A percentile compares a stretch with the other conserved stretches of the same genome.
phyloP scores from a whole-genome alignment of 2,329 filamentous ascomycete genomes.

The Pseudocercospora crystallina region DNA sequence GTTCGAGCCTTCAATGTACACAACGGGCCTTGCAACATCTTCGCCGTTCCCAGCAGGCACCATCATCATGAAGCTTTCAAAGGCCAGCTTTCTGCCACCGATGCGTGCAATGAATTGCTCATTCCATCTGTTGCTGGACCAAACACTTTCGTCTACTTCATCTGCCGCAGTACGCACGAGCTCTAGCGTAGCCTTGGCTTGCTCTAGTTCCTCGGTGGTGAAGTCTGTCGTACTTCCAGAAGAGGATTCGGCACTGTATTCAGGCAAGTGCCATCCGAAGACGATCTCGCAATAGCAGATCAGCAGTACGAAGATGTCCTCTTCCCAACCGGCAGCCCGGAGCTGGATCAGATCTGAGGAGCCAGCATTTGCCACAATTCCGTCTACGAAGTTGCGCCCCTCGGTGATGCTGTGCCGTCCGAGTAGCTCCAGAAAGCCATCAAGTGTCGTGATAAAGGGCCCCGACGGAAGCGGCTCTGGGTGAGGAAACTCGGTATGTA shows the following conservation, averaged over 20 bases:
- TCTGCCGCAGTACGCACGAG: conserved; percentile 25
- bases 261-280: conserved; percentile 20
- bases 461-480: conserved; percentile 9
- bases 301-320: conserved; percentile 37
- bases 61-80: conserved; percentile 36
- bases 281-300: conserved; percentile 30
- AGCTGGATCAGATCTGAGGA: conserved; percentile 33
- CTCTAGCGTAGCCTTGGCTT: conserved; percentile 26
- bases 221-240: conserved; percentile 12
- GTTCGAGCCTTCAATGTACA: conserved; percentile 24
- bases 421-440: conserved; percentile 30
- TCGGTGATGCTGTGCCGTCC: conserved; percentile 38
- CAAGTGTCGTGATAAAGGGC: conserved; percentile 31
- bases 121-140: conserved; percentile 30
- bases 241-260: conserved; percentile 17
- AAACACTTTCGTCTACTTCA: conserved; percentile 22
- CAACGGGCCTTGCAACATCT: conserved; percentile 29
- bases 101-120: conserved; percentile 30
- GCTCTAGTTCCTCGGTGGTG: conserved; percentile 19
- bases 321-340: conserved; percentile 37
- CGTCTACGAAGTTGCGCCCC: conserved; percentile 30
- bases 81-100: conserved; percentile 31
- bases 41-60: conserved; percentile 22
- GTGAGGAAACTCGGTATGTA: conserved; percentile 13
- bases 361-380: conserved; percentile 33